phyloP scores from a whole-genome alignment of 352 stramenopile species.

The Pythium biforme region DNA sequence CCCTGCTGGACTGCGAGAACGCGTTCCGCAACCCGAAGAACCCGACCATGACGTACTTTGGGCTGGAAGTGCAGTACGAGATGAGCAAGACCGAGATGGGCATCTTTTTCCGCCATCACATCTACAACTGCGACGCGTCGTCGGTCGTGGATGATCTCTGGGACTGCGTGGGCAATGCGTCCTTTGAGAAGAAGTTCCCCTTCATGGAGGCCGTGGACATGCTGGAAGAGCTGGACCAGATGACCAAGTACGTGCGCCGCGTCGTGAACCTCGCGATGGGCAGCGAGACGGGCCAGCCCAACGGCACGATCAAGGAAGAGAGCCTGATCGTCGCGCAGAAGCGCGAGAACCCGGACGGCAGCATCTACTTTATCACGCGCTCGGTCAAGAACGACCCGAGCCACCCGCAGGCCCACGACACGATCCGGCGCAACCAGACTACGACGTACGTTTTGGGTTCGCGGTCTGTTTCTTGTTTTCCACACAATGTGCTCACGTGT shows the following conservation, averaged over 20 bases:
- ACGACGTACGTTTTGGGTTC: slow-evolving; percentile 53
- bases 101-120: slow-evolving; percentile 85
- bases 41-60: slow-evolving; percentile 89
- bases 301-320: slow-evolving; percentile 84
- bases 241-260: slow-evolving; percentile 81
- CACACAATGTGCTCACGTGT: background rate
- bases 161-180: slow-evolving; percentile 60
- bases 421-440: slow-evolving; percentile 76
- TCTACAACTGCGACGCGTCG: slow-evolving; percentile 77
- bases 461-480: background rate
- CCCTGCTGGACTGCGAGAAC: slow-evolving; percentile 68
- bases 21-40: slow-evolving; percentile 82
- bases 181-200: slow-evolving; percentile 82
- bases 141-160: slow-evolving; percentile 77
- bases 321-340: slow-evolving; percentile 74
- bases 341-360: slow-evolving; percentile 74
- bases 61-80: slow-evolving; percentile 86
- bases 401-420: slow-evolving; percentile 56
- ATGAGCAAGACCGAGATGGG: slow-evolving; percentile 86
- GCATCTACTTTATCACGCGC: slow-evolving; percentile 61
- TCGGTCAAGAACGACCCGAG: slow-evolving; percentile 71
- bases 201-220: slow-evolving; percentile 77
- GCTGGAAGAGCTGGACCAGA: slow-evolving; percentile 68
- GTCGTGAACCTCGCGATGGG: slow-evolving; percentile 82
- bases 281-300: slow-evolving; percentile 59